These are phyloP conservation scores for Xylaria sp. DNA, from an alignment of 2,329 filamentous ascomycete species.

Conservation along the genomic window DNA sequence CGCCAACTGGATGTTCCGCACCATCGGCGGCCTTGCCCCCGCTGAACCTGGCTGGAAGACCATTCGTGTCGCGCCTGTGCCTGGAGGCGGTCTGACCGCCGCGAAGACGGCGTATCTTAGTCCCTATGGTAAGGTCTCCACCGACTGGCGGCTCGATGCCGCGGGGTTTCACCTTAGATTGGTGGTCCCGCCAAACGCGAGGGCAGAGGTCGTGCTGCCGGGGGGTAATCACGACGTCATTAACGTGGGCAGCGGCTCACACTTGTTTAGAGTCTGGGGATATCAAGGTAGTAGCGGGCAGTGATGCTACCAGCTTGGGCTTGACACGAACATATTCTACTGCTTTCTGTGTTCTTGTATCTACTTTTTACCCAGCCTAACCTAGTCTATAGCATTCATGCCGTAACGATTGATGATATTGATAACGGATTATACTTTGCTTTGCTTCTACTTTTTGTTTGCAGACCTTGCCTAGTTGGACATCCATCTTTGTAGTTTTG, in stretches of 20 bases:
- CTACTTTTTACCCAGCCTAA: background rate
- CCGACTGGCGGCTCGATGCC: constrained; percentile 45
- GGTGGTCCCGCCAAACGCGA: constrained; percentile 43
- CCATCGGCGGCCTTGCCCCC: constrained; percentile 55
- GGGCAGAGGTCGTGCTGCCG: constrained; percentile 41
- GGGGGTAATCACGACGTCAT: constrained; percentile 21
- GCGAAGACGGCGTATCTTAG: constrained; percentile 47
- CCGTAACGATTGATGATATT: background rate
- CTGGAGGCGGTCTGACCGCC: constrained; percentile 51
- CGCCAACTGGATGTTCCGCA: constrained; percentile 58
- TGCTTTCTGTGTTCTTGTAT: background rate
- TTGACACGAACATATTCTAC: background rate
- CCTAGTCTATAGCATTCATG: background rate
- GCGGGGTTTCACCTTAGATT: constrained; percentile 38
- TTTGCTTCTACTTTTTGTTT: background rate
- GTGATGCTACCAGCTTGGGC: background rate
- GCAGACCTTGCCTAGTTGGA: background rate
- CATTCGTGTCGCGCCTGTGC: constrained; percentile 50
- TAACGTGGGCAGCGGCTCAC: constrained; percentile 42
- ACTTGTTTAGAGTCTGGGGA: constrained; percentile 36
- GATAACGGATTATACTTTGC: background rate
- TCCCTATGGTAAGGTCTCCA: constrained; percentile 48
- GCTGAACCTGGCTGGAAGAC: constrained; percentile 55
- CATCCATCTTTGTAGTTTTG: background rate
- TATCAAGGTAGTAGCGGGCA: background rate